Conservation (phyloP, 176 grass and related monocot species). For the Oryza brachyantha region DNA sequence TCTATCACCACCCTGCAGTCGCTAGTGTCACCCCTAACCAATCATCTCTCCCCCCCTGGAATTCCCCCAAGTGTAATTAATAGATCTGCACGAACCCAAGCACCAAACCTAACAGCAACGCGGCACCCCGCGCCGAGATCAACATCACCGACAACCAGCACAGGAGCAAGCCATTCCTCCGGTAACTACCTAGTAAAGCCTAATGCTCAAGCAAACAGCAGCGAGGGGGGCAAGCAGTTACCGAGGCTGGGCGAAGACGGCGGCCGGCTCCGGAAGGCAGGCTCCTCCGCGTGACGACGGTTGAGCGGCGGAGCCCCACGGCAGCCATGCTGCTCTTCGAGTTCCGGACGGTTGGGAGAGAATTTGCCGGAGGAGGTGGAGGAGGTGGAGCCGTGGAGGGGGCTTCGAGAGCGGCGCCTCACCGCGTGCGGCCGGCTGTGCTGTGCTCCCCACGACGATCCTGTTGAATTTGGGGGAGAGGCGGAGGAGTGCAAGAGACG, state of each 20-base stretch:
- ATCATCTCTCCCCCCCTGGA: not conserved
- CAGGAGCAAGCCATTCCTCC: not conserved
- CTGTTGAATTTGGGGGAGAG: constrained; percentile 19
- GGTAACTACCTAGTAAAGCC: not conserved
- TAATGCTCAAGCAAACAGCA: not conserved
- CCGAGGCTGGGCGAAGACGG: constrained; percentile 24
- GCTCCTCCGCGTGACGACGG: not conserved
- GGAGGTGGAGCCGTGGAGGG: not conserved
- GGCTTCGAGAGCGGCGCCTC: constrained; percentile 33
- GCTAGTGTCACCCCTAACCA: not conserved
- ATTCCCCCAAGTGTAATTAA: constrained; percentile 21
- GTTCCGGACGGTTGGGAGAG: too few species aligned
- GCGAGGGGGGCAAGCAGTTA: not conserved
- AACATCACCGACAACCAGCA: constrained; percentile 20
- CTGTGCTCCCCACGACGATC: constrained; percentile 39
- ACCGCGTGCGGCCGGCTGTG: constrained; percentile 28
- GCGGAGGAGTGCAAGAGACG: constrained; percentile 27
- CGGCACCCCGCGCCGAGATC: not conserved
- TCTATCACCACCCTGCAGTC: not conserved
- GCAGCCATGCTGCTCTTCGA: constrained; percentile 5
- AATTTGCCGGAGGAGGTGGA: not conserved
- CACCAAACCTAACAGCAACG: constrained; percentile 26
- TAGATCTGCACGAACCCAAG: constrained; percentile 33
- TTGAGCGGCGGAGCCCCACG: not conserved
- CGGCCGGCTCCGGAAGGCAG: not conserved